phyloP scores from a whole-genome alignment of 306 rosid genomes.

The Prunus dulcis region DNA sequence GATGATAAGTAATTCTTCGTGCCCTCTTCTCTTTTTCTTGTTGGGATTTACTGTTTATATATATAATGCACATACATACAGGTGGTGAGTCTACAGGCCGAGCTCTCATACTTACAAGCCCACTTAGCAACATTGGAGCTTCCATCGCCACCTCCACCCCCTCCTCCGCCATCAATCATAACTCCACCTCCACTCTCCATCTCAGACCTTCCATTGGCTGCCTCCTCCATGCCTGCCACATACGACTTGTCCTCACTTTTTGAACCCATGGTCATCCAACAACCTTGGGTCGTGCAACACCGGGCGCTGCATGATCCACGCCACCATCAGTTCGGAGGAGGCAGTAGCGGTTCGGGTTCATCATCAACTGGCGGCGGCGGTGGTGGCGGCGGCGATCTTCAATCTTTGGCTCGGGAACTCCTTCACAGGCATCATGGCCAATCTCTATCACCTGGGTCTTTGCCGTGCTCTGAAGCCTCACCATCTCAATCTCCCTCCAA shows the following conservation, averaged over 20 bases:
- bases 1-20: background rate
- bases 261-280: slow-evolving; percentile 72
- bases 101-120: slow-evolving; percentile 77
- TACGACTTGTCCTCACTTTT: slow-evolving; percentile 80
- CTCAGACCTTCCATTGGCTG: slow-evolving; percentile 49
- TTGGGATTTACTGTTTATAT: background rate
- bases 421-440: slow-evolving; percentile 49
- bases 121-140: slow-evolving; percentile 71
- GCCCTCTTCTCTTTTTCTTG: background rate
- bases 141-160: slow-evolving; percentile 59
- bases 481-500: slow-evolving; percentile 51
- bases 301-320: slow-evolving; percentile 43
- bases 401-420: slow-evolving; percentile 69
- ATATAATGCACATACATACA: slow-evolving; percentile 20
- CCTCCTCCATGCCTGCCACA: slow-evolving; percentile 37
- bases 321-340: slow-evolving; percentile 32
- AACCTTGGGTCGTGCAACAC: slow-evolving; percentile 64
- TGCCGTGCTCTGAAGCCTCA: slow-evolving; percentile 45
- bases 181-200: slow-evolving; percentile 39
- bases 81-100: slow-evolving; percentile 87
- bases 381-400: slow-evolving; percentile 53
- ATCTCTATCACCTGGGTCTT: slow-evolving; percentile 30
- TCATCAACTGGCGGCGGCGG: slow-evolving; percentile 7
- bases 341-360: slow-evolving; percentile 27
- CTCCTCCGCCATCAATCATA: slow-evolving; percentile 35